Evolutionary conservation across 2,329 filamentous ascomycete species (phyloP), one percentile per base, ranked within the genome.

Genomic region (Fusarium illudens): DNA sequence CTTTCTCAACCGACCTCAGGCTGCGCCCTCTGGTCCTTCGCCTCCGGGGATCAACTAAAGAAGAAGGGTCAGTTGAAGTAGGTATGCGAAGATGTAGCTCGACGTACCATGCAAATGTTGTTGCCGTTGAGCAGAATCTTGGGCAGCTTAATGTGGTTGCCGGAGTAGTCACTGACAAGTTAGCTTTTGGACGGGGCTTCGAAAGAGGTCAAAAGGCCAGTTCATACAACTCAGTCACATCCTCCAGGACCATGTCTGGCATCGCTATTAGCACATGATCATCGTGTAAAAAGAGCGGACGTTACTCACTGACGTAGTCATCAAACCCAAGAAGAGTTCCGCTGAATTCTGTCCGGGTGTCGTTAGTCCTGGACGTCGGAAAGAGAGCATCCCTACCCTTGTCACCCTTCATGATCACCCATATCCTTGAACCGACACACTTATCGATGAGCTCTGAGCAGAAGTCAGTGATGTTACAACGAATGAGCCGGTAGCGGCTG

Each of bases 361-460:
- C 67, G 53, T 70, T 56, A 74, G 68, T 50, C 30, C 20, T 30
- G 44, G 39, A 15, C 15, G 49, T 29, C 10, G 11, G 33, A 55
- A 12, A 53, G 42, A 27, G 30, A 53, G 39, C 5, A 25, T 37
- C 13, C 66, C 34, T 27, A 97, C 96, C 96, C 85, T 97, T 98
- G 78, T 98, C 96, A 71, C 94, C 93, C 83, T 99, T 99, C 96
- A 99, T 99, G 75, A 99, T 89, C 68, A 99, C 94, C 94, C 95
- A 97, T 80, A 99, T 98, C 75, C 91, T 92, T 57, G 94, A 98
- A 65, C 96, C 96, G 71, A 99, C 94, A 79, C 96, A 99, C 82
- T 97, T 97, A 84, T 99, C 96, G 80, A 99, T 98, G 78, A 99
- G 89, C 82, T 99, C 96, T 97, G 76, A 17, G 10, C 27, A 44